A percentile compares a stretch with the other conserved stretches of the same genome.
These are phyloP conservation scores for Nannochloropsis salina DNA, from an alignment of 108 stramenopile genomes.

Conservation along the genomic window DNA sequence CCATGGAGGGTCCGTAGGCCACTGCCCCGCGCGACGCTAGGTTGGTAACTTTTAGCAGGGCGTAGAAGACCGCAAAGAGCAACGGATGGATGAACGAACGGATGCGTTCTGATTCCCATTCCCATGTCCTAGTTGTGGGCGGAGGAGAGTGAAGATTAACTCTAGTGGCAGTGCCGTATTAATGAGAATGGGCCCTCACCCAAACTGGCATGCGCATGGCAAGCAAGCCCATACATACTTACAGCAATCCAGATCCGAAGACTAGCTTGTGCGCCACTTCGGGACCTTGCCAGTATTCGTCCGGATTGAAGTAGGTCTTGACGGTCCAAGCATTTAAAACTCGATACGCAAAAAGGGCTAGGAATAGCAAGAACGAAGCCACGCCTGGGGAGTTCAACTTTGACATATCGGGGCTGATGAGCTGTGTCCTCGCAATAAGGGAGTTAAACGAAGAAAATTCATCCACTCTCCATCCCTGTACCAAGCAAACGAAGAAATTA, in stretches of 20 bases:
- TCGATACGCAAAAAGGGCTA: not conserved
- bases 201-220: too few relatives aligned
- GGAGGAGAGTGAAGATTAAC: too few relatives aligned
- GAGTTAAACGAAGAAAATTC: too few relatives aligned
- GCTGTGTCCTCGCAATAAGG: too few relatives aligned
- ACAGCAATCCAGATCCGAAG: constrained; percentile 21
- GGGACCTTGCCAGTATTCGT: constrained; percentile 33
- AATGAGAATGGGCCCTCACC: too few relatives aligned
- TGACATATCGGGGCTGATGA: too few relatives aligned
- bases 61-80: not conserved
- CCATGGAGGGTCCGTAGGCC: not conserved
- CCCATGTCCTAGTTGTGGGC: not conserved
- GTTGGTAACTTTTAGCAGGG: not conserved
- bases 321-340: not conserved
- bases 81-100: not conserved
- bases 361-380: not conserved
- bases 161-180: too few relatives aligned
- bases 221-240: not conserved
- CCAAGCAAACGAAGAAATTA: too few relatives aligned
- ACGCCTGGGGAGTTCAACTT: not conserved
- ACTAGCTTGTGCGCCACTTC: constrained; percentile 30
- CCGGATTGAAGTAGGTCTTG: constrained; percentile 10
- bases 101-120: not conserved
- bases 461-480: too few relatives aligned
- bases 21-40: not conserved